Conservation (phyloP, 2,329 filamentous ascomycete species). For the Diplodia sapinea region DNA sequence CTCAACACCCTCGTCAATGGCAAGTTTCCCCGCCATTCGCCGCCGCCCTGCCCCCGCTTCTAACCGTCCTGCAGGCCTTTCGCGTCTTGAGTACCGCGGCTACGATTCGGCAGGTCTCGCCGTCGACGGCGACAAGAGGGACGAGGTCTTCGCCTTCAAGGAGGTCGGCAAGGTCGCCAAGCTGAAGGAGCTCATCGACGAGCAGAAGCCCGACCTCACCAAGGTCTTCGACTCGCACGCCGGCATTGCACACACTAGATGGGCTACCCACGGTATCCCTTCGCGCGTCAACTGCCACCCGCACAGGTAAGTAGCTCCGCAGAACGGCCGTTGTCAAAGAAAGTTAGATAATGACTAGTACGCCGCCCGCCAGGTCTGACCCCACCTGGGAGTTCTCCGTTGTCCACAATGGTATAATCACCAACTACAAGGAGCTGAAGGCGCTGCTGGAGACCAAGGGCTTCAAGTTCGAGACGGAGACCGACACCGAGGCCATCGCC, state of each 20-base stretch:
- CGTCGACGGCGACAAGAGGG: constrained; percentile 97
- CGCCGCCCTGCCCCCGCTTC: constrained; percentile 33
- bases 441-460: constrained; percentile 91
- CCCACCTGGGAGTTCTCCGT: constrained; percentile 94
- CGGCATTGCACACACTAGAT: constrained; percentile 97
- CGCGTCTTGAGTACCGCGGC: constrained; percentile 95
- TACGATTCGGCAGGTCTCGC: constrained; percentile 98
- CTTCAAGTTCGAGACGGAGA: constrained; percentile 98
- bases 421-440: constrained; percentile 99
- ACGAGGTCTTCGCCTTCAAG: constrained; percentile 96
- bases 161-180: constrained; percentile 99
- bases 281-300: constrained; percentile 97
- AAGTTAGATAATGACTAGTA: constrained; percentile 6
- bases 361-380: constrained; percentile 71
- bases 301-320: constrained; percentile 72
- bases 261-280: constrained; percentile 96
- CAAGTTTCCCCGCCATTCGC: constrained; percentile 54
- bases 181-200: constrained; percentile 89
- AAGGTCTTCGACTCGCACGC: constrained; percentile 98
- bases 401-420: constrained; percentile 99
- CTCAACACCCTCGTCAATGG: constrained; percentile 96
- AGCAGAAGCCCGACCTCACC: constrained; percentile 79
- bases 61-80: constrained; percentile 68
- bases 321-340: background rate
- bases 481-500: constrained; percentile 98